These are phyloP conservation scores for Austroboletus festivus DNA, from an alignment of 768 basidiomycete genomes.

Conservation along the genomic window DNA sequence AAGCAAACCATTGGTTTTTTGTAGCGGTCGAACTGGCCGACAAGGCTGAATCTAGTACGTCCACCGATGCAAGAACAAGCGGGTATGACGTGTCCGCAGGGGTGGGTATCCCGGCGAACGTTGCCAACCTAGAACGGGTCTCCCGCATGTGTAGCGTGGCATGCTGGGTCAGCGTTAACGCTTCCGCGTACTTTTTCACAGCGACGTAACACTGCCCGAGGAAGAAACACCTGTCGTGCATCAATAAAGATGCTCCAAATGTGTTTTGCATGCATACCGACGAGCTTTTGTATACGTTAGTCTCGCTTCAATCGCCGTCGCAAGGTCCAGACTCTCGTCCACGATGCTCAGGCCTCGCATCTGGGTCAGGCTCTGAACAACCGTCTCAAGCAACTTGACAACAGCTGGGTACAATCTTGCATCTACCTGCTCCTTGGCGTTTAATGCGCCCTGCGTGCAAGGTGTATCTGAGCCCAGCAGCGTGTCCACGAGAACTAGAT, in stretches of 20 bases:
- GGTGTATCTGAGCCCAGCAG: constrained; percentile 46
- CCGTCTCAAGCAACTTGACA: constrained; percentile 83
- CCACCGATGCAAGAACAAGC: constrained; percentile 42
- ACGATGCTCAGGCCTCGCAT: constrained; percentile 82
- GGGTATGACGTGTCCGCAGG: constrained; percentile 49
- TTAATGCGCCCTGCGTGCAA: constrained; percentile 22
- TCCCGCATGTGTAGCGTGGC: constrained; percentile 74
- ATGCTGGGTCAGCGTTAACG: constrained; percentile 67
- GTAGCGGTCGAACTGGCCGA: constrained; percentile 44
- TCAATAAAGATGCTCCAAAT: constrained; percentile 1
- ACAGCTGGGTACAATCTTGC: constrained; percentile 78
- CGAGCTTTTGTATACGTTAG: constrained; percentile 71
- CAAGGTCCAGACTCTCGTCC: constrained; percentile 83
- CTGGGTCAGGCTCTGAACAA: constrained; percentile 80
- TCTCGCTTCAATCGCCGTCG: constrained; percentile 73
- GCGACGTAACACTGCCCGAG: constrained; percentile 73
- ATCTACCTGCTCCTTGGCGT: constrained; percentile 53
- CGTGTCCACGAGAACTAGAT: constrained; percentile 73
- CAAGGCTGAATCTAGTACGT: constrained; percentile 52
- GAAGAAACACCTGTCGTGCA: constrained; percentile 57
- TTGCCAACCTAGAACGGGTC: constrained; percentile 50
- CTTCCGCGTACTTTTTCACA: constrained; percentile 69
- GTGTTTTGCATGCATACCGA: constrained; percentile 43
- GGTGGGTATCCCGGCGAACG: constrained; percentile 44
- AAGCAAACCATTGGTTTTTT: constrained; percentile 77